A percentile compares a stretch with the other conserved stretches of the same genome.
phyloP scores from a whole-genome alignment of 2,329 filamentous ascomycete genomes.

The Podosphaera aphanis region DNA sequence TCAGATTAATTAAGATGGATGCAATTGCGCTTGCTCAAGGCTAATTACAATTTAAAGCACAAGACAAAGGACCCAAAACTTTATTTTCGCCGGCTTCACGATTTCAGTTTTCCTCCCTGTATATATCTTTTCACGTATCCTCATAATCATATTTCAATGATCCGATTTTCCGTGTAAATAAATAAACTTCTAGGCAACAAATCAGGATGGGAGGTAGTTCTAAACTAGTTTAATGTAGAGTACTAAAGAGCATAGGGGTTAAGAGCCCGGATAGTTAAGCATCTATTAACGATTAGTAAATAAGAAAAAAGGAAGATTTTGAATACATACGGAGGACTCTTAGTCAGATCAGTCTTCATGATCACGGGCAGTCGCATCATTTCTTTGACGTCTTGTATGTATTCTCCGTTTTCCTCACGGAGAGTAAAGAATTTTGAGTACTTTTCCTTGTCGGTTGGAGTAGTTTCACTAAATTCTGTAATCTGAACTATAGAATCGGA shows the following conservation, averaged over 20 bases:
- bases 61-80: neutral
- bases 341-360: constrained; percentile 88
- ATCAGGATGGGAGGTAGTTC: neutral
- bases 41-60: neutral
- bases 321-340: constrained; percentile 89
- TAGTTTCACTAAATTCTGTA: neutral
- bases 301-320: neutral
- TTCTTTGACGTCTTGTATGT: constrained; percentile 94
- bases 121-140: neutral
- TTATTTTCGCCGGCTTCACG: neutral
- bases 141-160: neutral
- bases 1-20: neutral
- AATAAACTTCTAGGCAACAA: neutral
- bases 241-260: constrained; percentile 43
- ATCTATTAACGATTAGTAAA: constrained; percentile 30
- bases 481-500: constrained; percentile 73
- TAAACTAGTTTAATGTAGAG: neutral
- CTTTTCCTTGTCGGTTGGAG: constrained; percentile 60
- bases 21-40: neutral
- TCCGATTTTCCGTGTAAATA: neutral
- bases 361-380: constrained; percentile 97
- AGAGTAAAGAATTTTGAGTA: constrained; percentile 77
- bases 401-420: constrained; percentile 77
- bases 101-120: neutral
- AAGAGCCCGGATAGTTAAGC: constrained; percentile 60